These are phyloP conservation scores for Trichosanthes cucumerina DNA, from an alignment of 306 rosid species.

Conservation along the genomic window DNA sequence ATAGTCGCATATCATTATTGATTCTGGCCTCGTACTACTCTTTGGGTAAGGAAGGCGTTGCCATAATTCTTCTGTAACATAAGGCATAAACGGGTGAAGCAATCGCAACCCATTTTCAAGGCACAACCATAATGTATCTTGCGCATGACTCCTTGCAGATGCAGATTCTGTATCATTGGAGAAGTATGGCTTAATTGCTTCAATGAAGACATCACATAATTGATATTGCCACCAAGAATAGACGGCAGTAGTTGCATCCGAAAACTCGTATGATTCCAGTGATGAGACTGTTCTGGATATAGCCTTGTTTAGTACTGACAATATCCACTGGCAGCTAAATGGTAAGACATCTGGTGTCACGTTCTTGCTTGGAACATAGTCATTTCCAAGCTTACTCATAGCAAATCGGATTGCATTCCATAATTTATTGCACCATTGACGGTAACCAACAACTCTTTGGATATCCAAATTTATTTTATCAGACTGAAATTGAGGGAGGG, in stretches of 20 bases:
- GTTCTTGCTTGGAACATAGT: slow-evolving; percentile 45
- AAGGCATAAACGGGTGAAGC: slow-evolving; percentile 99
- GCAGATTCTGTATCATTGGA: slow-evolving; percentile 44
- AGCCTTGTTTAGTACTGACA: slow-evolving; percentile 69
- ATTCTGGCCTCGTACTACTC: slow-evolving; percentile 42
- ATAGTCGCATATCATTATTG: slow-evolving; percentile 72
- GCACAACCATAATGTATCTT: slow-evolving; percentile 82
- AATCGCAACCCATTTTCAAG: slow-evolving; percentile 84
- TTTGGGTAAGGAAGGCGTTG: slow-evolving; percentile 84
- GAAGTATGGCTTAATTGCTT: slow-evolving; percentile 83
- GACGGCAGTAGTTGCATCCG: slow-evolving; percentile 76
- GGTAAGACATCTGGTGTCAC: slow-evolving; percentile 55
- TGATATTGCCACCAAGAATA: slow-evolving; percentile 96
- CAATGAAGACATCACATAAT: slow-evolving; percentile 92
- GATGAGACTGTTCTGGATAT: slow-evolving; percentile 43
- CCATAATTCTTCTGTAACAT: slow-evolving; percentile 92
- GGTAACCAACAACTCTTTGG: slow-evolving; percentile 91
- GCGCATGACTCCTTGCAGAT: slow-evolving; percentile 56
- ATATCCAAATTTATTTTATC: slow-evolving; percentile 93
- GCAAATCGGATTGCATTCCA: slow-evolving; percentile 96
- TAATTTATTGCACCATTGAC: slow-evolving; percentile 90
- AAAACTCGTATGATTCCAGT: slow-evolving; percentile 54
- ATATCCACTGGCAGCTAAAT: slow-evolving; percentile 89
- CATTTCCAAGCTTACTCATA: slow-evolving; percentile 88
- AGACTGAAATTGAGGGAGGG: slow-evolving; percentile 48